Evolutionary conservation across 306 rosid species (phyloP).

Genomic region (Quercus engelmannii): DNA sequence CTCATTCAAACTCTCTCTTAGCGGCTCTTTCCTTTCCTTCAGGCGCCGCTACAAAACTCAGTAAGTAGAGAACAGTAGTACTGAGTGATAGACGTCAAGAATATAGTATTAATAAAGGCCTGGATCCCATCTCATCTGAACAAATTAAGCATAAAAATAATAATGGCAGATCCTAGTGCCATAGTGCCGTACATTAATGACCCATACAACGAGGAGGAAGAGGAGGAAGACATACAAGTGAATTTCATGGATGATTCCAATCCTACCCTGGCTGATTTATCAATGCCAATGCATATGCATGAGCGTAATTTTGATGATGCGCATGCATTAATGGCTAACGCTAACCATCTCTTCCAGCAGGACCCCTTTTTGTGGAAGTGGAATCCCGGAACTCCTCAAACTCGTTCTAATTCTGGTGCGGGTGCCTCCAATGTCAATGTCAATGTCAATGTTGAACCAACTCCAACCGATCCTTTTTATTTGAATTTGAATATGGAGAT

Average conservation of each 20-base stretch:
- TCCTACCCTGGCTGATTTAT: conserved; percentile 18
- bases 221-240: neutral
- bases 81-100: no score
- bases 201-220: neutral
- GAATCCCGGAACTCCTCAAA: conserved; percentile 9
- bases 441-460: neutral
- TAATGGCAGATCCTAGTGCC: conserved; percentile 37
- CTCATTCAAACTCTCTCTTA: neutral
- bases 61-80: neutral
- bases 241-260: conserved; percentile 1
- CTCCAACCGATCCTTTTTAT: no score
- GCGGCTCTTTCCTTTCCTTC: conserved; percentile 22
- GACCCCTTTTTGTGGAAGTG: conserved; percentile 12
- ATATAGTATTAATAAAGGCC: no score
- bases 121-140: no score
- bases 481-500: no score
- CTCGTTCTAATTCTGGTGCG: neutral
- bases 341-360: neutral
- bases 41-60: conserved; percentile 31
- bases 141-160: no score
- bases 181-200: conserved; percentile 17
- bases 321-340: neutral
- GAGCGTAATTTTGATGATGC: neutral
- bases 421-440: conserved; percentile 18
- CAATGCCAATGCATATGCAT: neutral